Base-by-base conservation (phyloP, 73 alveolate genomes). In the Effrenium voratum region DNA sequence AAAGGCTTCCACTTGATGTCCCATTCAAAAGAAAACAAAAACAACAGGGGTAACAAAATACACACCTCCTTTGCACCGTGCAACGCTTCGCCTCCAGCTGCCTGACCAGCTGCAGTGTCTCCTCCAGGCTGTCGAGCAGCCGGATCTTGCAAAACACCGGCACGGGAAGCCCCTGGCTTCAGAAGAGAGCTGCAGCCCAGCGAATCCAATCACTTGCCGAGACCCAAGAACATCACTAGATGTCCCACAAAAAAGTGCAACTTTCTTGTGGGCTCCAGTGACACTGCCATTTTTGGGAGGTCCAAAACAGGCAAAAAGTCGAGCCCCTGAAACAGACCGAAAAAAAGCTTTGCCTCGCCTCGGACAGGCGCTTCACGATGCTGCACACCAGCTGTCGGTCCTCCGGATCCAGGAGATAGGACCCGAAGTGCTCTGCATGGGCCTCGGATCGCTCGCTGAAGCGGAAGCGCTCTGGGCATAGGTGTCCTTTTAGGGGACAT, bases 141-240 rank as follows among this genome's bases (percentile, higher is more conserved):
- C 97, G 97, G 19, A 90, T 90, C 73, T 90, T 90, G 97, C 97
- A 90, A 6, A 90, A 90, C 24, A 90, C 97, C 8, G 97, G 97
- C 87, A 68, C 57, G 30, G 97, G 80, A 12, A 88, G 75, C 13
- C 76, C 97, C 73, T 81, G 73, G 24, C 19, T 52, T 19, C 63
- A 12, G 63, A 52, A 52, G 63, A 19, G 19, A 52, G 19, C 26
- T 8, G 8, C 63, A 8, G 63, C 63, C 8, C 8, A 52, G 19
- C 63, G 63, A 52, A 52, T 19, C 19, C 63, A 8, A 52, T 52
- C 19, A 12, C 8, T 8, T 12, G 63, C 63, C 8, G 19, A 8
- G 26, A 8, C 63, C 8, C 8, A 19, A 52, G 63, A 52, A 52
- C 63, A 52, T 52, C 19, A 52, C 26, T 52, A 8, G 63, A 12